Percentiles rank a stretch among this genome's conserved stretches.
Evolutionary conservation across 208 protist genomes (phyloP).

Genomic region (Trypanosomatidae sp.): DNA sequence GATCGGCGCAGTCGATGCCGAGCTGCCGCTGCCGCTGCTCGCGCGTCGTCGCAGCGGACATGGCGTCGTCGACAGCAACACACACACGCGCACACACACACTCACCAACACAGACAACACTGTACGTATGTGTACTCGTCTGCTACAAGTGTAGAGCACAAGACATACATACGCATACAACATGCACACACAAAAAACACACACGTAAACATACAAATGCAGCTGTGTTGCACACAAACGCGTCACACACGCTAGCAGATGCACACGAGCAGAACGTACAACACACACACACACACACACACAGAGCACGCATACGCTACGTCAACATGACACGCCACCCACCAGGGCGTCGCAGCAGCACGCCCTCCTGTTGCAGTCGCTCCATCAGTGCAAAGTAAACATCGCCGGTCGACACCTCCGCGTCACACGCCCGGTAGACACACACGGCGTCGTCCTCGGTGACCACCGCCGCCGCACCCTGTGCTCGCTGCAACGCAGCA

Average conservation of each 20-base stretch:
- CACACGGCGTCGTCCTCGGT: not conserved
- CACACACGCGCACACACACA: not conserved
- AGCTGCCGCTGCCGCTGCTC: slow-evolving; percentile 49
- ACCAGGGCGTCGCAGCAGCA: slow-evolving; percentile 32
- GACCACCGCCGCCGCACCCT: not conserved
- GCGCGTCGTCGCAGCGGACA: slow-evolving; percentile 7
- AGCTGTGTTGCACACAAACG: too few relatives aligned
- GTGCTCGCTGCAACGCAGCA: slow-evolving; percentile 3
- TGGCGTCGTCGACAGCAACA: too few relatives aligned
- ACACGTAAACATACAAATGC: too few relatives aligned
- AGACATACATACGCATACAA: too few relatives aligned
- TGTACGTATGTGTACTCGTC: not conserved
- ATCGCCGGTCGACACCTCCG: slow-evolving; percentile 19
- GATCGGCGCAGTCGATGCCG: slow-evolving; percentile 74
- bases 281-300: too few relatives aligned
- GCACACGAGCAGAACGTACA: too few relatives aligned
- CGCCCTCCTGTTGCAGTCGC: slow-evolving; percentile 36
- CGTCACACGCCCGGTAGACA: slow-evolving; percentile 32
- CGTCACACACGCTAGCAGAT: too few relatives aligned
- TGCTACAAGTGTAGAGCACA: not conserved
- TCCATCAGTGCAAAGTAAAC: slow-evolving; percentile 26
- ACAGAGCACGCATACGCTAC: too few relatives aligned
- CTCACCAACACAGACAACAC: not conserved
- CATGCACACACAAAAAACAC: too few relatives aligned
- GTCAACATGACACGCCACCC: slow-evolving; percentile 30